phyloP scores from a whole-genome alignment of 768 basidiomycete species.

The Panellus pusillus region DNA sequence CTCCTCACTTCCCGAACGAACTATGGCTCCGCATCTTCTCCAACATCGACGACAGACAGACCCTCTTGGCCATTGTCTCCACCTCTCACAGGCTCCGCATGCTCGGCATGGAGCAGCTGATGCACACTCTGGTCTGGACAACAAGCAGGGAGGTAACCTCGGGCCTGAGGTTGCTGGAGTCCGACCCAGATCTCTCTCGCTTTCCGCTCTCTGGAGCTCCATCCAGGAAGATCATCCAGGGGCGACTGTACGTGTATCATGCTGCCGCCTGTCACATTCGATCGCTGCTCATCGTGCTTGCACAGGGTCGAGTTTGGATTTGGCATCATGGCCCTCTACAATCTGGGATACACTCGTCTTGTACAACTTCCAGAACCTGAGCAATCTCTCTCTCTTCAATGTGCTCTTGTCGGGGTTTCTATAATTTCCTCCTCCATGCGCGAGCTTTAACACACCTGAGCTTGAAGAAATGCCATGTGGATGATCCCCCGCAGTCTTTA shows the following conservation, averaged over 20 bases:
- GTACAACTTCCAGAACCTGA: not conserved
- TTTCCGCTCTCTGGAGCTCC: too few species aligned
- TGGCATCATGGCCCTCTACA: not conserved
- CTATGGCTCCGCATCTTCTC: not conserved
- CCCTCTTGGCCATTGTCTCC: not conserved
- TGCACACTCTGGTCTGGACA: not conserved
- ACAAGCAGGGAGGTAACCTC: not conserved
- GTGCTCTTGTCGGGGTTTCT: not conserved
- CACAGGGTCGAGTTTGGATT: not conserved
- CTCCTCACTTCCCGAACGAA: not conserved
- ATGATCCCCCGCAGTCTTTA: not conserved
- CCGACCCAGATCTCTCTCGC: not conserved
- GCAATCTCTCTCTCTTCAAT: not conserved
- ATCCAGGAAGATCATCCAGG: not conserved
- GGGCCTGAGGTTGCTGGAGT: not conserved
- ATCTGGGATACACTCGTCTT: not conserved
- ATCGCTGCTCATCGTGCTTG: not conserved
- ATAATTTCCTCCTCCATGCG: not conserved
- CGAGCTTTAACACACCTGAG: not conserved
- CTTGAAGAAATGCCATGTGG: not conserved
- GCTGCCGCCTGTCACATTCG: not conserved
- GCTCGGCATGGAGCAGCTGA: slow-evolving; percentile 1
- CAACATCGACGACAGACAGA: not conserved
- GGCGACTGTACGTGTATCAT: not conserved
- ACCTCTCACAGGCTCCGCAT: not conserved